Conservation (phyloP, 257 asterid genomes). For the Gentiana dahurica region DNA sequence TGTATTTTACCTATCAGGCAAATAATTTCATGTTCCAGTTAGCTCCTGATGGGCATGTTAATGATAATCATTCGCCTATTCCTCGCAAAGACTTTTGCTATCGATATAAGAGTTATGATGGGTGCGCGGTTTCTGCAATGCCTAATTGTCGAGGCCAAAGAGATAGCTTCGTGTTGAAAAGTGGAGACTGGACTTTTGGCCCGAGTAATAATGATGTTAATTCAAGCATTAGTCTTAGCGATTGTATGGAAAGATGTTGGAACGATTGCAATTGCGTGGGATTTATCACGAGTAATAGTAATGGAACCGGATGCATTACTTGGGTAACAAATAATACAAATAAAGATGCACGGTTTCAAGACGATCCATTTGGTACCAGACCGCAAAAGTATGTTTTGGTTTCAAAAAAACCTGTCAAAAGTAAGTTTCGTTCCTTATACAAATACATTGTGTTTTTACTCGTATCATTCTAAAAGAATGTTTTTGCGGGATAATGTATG, state of each 20-base stretch:
- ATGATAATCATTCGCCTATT: neutral
- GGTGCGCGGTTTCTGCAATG: slow-evolving; percentile 13
- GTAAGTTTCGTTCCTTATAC: no score
- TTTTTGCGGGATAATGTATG: no score
- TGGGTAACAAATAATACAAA: neutral
- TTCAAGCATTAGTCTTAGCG: slow-evolving; percentile 7
- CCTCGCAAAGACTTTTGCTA: slow-evolving; percentile 9
- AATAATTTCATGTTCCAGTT: slow-evolving; percentile 3
- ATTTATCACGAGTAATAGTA: neutral
- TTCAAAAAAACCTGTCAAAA: no score
- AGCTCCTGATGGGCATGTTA: slow-evolving; percentile 4
- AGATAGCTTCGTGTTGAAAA: slow-evolving; percentile 7
- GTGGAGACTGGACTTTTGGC: neutral
- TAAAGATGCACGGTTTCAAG: neutral
- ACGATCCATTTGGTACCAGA: slow-evolving; percentile 4
- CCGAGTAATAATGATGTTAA: neutral
- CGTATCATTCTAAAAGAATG: no score
- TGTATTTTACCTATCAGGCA: slow-evolving; percentile 9
- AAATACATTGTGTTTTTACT: no score
- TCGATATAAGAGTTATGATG: slow-evolving; percentile 10
- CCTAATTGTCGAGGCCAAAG: slow-evolving; percentile 11
- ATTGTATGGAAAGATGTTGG: slow-evolving; percentile 25
- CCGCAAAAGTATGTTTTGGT: slow-evolving; percentile 9
- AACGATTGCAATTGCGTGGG: slow-evolving; percentile 15
- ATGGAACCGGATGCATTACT: slow-evolving; percentile 14